Percentiles rank a stretch among this genome's conserved stretches.
These are phyloP conservation scores for Aulographum hederae DNA, from an alignment of 2,329 filamentous ascomycete species.

Conservation along the genomic window DNA sequence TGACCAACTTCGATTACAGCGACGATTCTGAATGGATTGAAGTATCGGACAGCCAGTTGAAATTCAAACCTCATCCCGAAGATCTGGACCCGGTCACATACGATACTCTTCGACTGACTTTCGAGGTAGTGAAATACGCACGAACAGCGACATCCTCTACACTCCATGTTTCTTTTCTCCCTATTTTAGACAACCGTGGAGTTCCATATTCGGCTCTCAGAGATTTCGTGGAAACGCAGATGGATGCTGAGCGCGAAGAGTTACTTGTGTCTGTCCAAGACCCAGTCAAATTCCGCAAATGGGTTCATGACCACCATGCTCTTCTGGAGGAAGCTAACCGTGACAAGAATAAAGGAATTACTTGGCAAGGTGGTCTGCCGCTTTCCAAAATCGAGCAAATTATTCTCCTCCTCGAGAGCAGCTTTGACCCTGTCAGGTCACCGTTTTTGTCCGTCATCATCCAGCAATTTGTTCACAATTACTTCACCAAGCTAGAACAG, in stretches of 20 bases:
- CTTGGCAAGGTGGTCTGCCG: constrained; percentile 33
- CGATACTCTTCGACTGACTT: constrained; percentile 36
- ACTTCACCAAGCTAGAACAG: constrained; percentile 34
- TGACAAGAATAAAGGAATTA: constrained; percentile 9
- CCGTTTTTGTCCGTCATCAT: constrained; percentile 31
- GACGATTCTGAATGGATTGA: constrained; percentile 41
- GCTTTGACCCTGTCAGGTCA: constrained; percentile 35
- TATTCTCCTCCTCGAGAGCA: constrained; percentile 23
- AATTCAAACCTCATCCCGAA: constrained; percentile 37
- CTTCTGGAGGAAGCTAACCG: constrained; percentile 17
- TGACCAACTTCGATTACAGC: constrained; percentile 25
- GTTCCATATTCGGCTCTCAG: constrained; percentile 27
- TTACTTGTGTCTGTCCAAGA: constrained; percentile 33
- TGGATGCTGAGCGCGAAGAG: constrained; percentile 33
- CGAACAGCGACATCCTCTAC: constrained; percentile 30
- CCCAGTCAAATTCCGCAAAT: constrained; percentile 33
- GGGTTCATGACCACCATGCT: constrained; percentile 30
- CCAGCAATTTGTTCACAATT: constrained; percentile 27
- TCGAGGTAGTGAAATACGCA: constrained; percentile 41
- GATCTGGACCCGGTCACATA: constrained; percentile 23
- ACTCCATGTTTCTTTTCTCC: constrained; percentile 51
- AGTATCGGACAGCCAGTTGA: constrained; percentile 45
- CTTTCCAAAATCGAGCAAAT: constrained; percentile 31
- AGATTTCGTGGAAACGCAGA: constrained; percentile 27
- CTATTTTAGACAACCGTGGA: constrained; percentile 45